Base-by-base conservation (phyloP, 225 moss, liverwort and hornwort genomes). In the Sphagnum contortum region DNA sequence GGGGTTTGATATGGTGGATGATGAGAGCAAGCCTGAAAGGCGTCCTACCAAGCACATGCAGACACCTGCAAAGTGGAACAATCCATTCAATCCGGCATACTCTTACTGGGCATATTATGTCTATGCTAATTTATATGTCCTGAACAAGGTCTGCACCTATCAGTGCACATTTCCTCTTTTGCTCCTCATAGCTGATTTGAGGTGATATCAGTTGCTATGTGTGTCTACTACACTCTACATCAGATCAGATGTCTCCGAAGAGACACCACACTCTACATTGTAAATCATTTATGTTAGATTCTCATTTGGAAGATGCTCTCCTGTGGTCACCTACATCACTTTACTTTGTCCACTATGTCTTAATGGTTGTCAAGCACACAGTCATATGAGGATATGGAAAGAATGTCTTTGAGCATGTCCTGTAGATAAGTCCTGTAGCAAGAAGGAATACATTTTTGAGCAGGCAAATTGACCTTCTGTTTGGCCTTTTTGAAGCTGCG, bases 1-100 rank as follows among this genome's bases (percentile, higher is more conserved):
- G 58, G 96, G 96, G 5, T 98, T 98, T 67, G 96, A 98, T 74
- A 98, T 92, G 92, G 96, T 98, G 57, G 96, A 98, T 57, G 96
- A 98, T 81, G 96, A 98, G 69, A 98, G 96, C 74, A 98, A 90
- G 57, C 90, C 90, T 6, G 96, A 98, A 67, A 81, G 96, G 76
- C 85, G 96, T 57, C 92, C 92, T 8, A 92, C 96, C 1, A 98
- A 98, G 76, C 96, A 98, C 56, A 98, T 98, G 96, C 92, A 87
- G 63, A 92, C 85, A 48, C 96, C 96, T 68, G 79, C 82, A 2
- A 75, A 92, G 8, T 98, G 96, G 96, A 90, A 78, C 8, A 98
- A 98, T 52, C 92, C 92, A 54, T 98, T 89, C 48, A 98, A 87
- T 73, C 96, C 96, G 4, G 92, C 96, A 57, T 98, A 98, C 66